phyloP scores from a whole-genome alignment of 2,329 filamentous ascomycete genomes.

The Penicillium concentricum region DNA sequence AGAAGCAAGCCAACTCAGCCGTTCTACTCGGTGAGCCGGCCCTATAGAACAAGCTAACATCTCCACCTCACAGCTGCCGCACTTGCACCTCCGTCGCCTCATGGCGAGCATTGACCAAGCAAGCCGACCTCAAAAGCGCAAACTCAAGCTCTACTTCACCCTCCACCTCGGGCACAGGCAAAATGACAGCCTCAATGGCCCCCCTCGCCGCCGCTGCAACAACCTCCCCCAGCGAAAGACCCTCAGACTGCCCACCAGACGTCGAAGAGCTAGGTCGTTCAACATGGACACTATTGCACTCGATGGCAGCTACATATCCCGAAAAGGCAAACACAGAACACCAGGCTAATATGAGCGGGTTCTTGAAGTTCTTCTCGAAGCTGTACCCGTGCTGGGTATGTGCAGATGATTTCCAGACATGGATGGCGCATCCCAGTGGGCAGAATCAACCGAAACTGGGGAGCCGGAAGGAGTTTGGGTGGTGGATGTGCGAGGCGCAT shows the following conservation, averaged over 20 bases:
- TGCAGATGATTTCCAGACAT: conserved; percentile 83
- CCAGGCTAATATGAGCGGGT: conserved; percentile 73
- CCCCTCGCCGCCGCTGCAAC: conserved; percentile 35
- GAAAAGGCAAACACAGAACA: conserved; percentile 63
- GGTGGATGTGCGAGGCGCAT: conserved; percentile 53
- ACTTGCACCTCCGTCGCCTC: conserved; percentile 50
- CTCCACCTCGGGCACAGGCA: conserved; percentile 17
- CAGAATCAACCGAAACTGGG: conserved; percentile 63
- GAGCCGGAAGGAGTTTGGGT: conserved; percentile 48
- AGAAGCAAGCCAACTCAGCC: neutral
- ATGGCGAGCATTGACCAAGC: conserved; percentile 47
- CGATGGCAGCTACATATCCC: conserved; percentile 85
- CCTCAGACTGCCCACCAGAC: conserved; percentile 80
- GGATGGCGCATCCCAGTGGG: conserved; percentile 62
- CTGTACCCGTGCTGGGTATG: conserved; percentile 96
- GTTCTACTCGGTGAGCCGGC: neutral
- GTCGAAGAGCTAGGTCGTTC: conserved; percentile 82
- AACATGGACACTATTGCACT: conserved; percentile 92
- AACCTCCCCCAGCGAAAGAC: conserved; percentile 32
- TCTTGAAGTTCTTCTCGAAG: conserved; percentile 77
- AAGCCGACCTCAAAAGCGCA: conserved; percentile 29
- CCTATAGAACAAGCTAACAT: neutral
- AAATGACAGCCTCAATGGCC: conserved; percentile 35
- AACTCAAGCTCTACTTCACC: conserved; percentile 10
- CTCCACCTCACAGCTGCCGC: conserved; percentile 41